These are phyloP conservation scores for Cenchrus purpureus DNA, from an alignment of 176 grass and related monocot species.

Conservation along the genomic window DNA sequence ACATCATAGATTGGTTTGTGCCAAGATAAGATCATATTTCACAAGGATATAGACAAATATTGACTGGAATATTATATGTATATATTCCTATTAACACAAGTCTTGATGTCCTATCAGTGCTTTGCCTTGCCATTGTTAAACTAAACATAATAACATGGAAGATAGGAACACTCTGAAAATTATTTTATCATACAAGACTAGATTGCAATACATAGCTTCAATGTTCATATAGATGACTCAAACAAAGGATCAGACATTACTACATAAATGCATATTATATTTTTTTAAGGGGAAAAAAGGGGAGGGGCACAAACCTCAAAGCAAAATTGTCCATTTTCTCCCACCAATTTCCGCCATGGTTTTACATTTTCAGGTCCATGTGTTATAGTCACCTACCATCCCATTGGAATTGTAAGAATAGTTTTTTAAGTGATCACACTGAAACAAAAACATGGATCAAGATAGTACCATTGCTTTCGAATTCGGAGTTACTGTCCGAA, in stretches of 20 bases:
- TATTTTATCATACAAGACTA: neutral
- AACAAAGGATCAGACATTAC: neutral
- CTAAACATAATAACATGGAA: conserved; percentile 6
- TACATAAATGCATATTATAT: conserved; percentile 1
- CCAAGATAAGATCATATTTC: conserved; percentile 29
- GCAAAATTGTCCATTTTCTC: conserved; percentile 82
- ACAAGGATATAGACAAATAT: conserved; percentile 39
- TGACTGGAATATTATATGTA: neutral
- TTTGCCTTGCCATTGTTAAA: conserved; percentile 28
- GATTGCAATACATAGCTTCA: neutral
- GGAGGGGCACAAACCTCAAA: conserved; percentile 69
- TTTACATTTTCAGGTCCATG: conserved; percentile 83
- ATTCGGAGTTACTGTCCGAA: conserved; percentile 76
- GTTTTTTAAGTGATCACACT: conserved; percentile 6
- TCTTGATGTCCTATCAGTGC: neutral
- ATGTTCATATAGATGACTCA: conserved; percentile 19
- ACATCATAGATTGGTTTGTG: neutral
- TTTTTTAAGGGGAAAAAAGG: conserved; percentile 1
- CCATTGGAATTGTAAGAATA: conserved; percentile 34
- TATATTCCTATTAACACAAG: neutral
- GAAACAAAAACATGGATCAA: conserved; percentile 28
- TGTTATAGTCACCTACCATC: conserved; percentile 76
- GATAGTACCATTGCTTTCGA: conserved; percentile 88
- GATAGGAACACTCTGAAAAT: conserved; percentile 23
- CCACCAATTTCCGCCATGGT: conserved; percentile 67